phyloP scores from a whole-genome alignment of 345 rosid species.

The Melaleuca alternifolia region DNA sequence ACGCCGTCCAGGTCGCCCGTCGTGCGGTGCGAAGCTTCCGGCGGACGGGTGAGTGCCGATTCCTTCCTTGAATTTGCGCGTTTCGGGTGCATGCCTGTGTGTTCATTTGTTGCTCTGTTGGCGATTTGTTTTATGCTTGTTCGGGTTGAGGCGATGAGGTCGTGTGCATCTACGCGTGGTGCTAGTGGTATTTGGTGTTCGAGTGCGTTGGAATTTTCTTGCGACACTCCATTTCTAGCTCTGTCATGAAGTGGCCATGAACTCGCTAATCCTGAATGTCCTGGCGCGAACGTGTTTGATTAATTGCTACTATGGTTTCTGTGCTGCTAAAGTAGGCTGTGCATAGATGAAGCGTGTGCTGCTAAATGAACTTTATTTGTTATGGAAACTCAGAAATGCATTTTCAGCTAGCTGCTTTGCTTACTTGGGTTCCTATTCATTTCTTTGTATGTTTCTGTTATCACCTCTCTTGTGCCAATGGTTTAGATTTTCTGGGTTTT shows the following conservation, averaged over 20 bases:
- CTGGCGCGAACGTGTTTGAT: neutral
- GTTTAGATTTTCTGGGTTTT: too few relatives aligned
- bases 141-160: neutral
- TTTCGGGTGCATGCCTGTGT: neutral
- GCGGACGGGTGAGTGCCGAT: slow-evolving; percentile 30
- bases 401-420: too few relatives aligned
- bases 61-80: neutral
- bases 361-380: neutral
- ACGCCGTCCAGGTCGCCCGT: slow-evolving; percentile 14
- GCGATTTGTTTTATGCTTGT: neutral
- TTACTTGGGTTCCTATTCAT: too few relatives aligned
- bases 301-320: neutral
- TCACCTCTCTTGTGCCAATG: too few relatives aligned
- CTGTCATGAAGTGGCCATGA: too few relatives aligned
- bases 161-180: neutral
- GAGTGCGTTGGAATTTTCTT: neutral
- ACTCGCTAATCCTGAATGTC: neutral
- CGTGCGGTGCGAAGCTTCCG: slow-evolving; percentile 59
- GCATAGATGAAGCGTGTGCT: neutral
- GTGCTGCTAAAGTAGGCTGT: neutral
- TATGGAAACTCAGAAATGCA: too few relatives aligned
- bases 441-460: too few relatives aligned
- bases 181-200: neutral
- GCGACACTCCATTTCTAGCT: neutral
- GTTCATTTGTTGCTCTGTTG: neutral